These are phyloP conservation scores for Penicillium brevicompactum DNA, from an alignment of 2,329 filamentous ascomycete genomes.

Conservation along the genomic window DNA sequence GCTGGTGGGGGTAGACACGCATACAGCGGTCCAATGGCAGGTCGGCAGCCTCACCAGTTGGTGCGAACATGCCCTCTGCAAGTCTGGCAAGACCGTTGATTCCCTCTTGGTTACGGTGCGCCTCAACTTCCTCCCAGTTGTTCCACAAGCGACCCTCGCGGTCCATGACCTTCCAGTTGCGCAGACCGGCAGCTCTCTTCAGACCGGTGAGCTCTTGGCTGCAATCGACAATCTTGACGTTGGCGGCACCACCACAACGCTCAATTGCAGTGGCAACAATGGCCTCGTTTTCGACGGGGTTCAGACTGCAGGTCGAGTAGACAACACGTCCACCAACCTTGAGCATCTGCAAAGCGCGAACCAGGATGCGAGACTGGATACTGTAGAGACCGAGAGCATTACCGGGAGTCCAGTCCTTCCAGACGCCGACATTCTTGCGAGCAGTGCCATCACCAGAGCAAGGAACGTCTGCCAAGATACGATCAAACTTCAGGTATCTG, in stretches of 20 bases:
- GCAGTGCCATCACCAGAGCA: constrained; percentile 94
- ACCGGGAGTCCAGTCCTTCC: constrained; percentile 90
- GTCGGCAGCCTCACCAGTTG: constrained; percentile 56
- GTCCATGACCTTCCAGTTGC: constrained; percentile 88
- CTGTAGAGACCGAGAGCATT: constrained; percentile 84
- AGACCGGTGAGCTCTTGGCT: constrained; percentile 74
- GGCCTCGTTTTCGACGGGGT: constrained; percentile 95
- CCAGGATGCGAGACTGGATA: constrained; percentile 86
- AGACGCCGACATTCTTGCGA: constrained; percentile 90
- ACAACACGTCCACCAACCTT: constrained; percentile 93
- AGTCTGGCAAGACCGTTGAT: constrained; percentile 69
- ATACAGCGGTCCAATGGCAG: constrained; percentile 88
- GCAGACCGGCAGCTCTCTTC: constrained; percentile 75
- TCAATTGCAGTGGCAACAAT: constrained; percentile 87
- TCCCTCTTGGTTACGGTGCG: constrained; percentile 63
- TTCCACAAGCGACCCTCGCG: constrained; percentile 78
- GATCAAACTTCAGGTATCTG: constrained; percentile 91
- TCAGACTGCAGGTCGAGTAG: constrained; percentile 99
- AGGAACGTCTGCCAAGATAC: constrained; percentile 93
- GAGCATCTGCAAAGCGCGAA: constrained; percentile 90
- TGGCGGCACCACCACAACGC: constrained; percentile 78
- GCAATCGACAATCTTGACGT: constrained; percentile 84
- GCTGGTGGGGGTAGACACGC: constrained; percentile 89
- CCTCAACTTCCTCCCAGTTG: constrained; percentile 79
- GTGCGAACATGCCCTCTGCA: constrained; percentile 81